Evolutionary conservation across 352 stramenopile species (phyloP).

Genomic region (Phytopythium oedochilum): DNA sequence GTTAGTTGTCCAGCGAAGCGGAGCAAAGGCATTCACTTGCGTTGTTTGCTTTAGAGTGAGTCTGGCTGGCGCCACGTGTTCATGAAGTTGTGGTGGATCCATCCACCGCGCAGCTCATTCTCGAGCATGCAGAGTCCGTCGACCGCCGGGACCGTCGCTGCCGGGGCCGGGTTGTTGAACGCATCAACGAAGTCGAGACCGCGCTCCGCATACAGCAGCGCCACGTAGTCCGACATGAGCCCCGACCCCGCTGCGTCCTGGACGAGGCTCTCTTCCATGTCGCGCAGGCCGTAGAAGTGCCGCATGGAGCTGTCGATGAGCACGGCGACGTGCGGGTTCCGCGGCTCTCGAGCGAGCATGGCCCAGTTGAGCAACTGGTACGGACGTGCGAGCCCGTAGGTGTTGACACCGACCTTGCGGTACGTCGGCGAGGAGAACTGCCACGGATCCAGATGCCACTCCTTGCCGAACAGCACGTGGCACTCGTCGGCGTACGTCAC

Average conservation of each 20-base stretch:
- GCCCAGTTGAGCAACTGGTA: conserved; percentile 19
- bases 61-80: neutral
- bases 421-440: conserved; percentile 7
- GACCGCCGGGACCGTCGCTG: neutral
- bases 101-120: neutral
- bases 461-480: conserved; percentile 12
- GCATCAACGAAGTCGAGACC: neutral
- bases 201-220: conserved; percentile 8
- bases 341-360: conserved; percentile 6
- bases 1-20: no score
- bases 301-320: conserved; percentile 11
- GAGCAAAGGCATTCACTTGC: no score
- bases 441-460: neutral
- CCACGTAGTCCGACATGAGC: conserved; percentile 14
- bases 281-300: conserved; percentile 12
- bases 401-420: neutral
- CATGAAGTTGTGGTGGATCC: conserved; percentile 1
- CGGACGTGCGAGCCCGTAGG: conserved; percentile 7
- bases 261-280: conserved; percentile 11
- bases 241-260: conserved; percentile 12
- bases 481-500: conserved; percentile 7
- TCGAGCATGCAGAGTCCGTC: conserved; percentile 10
- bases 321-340: conserved; percentile 9
- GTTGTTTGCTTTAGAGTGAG: no score
- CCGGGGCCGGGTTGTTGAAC: neutral